phyloP scores from a whole-genome alignment of 176 grass and related monocot genomes.

The Microstegium vimineum region DNA sequence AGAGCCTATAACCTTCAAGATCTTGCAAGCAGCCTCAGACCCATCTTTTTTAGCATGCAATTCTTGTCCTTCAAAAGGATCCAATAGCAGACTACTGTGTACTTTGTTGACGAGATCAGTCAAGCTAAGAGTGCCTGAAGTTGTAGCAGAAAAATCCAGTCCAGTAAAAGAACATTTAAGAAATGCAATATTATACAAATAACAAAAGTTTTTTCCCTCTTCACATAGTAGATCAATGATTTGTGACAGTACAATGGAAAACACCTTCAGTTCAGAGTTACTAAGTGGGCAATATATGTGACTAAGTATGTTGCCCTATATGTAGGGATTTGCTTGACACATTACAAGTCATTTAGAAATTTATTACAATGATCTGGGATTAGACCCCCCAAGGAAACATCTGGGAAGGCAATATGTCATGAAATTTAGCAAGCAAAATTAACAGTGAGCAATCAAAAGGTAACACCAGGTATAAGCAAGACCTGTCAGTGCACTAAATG shows the following conservation, averaged over 20 bases:
- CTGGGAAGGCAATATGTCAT: neutral
- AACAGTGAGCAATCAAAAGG: neutral
- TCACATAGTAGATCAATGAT: too few species aligned
- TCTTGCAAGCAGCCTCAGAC: constrained; percentile 60
- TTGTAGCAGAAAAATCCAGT: constrained; percentile 2
- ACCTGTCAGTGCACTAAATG: neutral
- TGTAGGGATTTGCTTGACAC: neutral
- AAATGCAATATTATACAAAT: too few species aligned
- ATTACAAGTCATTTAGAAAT: neutral
- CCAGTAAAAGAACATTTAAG: too few species aligned
- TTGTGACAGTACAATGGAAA: too few species aligned
- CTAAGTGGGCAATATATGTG: neutral
- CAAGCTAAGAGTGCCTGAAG: constrained; percentile 72
- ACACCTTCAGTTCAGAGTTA: too few species aligned
- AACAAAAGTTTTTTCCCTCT: neutral
- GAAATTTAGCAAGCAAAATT: neutral
- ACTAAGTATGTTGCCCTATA: neutral
- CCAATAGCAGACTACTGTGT: constrained; percentile 46
- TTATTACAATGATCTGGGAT: neutral
- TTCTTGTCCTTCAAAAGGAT: constrained; percentile 76
- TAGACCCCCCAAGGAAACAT: neutral
- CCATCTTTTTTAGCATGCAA: constrained; percentile 63
- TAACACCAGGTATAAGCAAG: neutral
- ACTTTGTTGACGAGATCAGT: constrained; percentile 65
- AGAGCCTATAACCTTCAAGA: constrained; percentile 60